These are phyloP conservation scores for Myxozyma melibiosi DNA, from an alignment of 805 yeast genomes.

Conservation along the genomic window DNA sequence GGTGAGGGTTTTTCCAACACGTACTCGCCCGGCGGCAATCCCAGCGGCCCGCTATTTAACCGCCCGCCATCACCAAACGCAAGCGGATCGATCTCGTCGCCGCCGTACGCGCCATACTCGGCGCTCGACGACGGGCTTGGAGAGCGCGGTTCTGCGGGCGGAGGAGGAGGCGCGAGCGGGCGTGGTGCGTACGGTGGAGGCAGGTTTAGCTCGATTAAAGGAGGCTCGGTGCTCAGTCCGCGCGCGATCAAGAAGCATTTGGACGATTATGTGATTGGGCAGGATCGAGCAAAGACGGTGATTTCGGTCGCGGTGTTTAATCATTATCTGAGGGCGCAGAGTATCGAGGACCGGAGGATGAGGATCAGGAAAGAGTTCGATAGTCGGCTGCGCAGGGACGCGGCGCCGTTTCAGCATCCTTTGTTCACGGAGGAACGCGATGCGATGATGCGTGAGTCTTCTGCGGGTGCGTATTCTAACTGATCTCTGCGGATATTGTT, in stretches of 20 bases:
- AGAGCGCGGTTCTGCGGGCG: neutral
- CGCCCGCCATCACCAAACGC: neutral
- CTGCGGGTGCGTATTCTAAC: neutral
- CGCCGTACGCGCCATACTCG: constrained; percentile 1
- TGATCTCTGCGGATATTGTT: no score
- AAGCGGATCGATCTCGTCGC: neutral
- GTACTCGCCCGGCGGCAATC: constrained; percentile 17
- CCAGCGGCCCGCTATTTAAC: constrained; percentile 25
- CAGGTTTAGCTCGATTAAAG: neutral
- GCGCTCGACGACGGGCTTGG: constrained; percentile 1
- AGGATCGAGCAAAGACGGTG: constrained; percentile 57
- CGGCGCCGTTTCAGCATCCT: constrained; percentile 11
- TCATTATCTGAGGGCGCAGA: constrained; percentile 50
- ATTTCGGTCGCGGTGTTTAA: constrained; percentile 64
- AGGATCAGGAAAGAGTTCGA: constrained; percentile 16
- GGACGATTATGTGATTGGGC: constrained; percentile 60
- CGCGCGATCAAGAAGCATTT: constrained; percentile 48
- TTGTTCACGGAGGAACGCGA: constrained; percentile 5
- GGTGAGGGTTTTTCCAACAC: constrained; percentile 20
- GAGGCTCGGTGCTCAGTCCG: constrained; percentile 15
- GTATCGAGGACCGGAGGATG: constrained; percentile 17
- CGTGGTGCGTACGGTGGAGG: neutral
- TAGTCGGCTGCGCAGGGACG: constrained; percentile 20
- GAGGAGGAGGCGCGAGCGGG: neutral
- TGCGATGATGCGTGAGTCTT: neutral